A percentile compares a stretch with the other conserved stretches of the same genome.
These are phyloP conservation scores for Podospora pseudopauciseta DNA, from an alignment of 495 filamentous ascomycete genomes.

Conservation along the genomic window DNA sequence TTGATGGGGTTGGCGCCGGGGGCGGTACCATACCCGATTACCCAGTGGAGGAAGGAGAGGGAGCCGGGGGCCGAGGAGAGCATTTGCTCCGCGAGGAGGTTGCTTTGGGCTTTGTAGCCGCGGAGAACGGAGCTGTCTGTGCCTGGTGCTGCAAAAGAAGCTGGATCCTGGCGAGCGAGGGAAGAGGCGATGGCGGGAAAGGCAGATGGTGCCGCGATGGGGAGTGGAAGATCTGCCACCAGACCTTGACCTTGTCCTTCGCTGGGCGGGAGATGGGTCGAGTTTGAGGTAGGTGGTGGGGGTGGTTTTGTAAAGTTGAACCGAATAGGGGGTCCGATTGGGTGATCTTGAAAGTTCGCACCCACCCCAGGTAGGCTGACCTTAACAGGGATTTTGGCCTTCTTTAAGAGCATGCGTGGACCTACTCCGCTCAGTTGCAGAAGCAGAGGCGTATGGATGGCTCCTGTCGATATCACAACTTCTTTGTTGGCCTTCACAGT, in stretches of 20 bases:
- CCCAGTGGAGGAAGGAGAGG: conserved; percentile 34
- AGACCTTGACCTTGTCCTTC: not conserved
- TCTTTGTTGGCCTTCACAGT: conserved; percentile 42
- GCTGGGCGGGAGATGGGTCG: not conserved
- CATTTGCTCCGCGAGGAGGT: not conserved
- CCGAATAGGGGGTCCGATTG: conserved; percentile 5
- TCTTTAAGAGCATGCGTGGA: conserved; percentile 58
- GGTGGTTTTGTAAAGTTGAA: not conserved
- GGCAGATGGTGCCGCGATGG: not conserved
- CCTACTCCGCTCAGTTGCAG: conserved; percentile 74
- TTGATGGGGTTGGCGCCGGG: conserved; percentile 29
- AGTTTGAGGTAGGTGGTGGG: not conserved
- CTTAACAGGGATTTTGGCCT: conserved; percentile 62
- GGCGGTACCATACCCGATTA: conserved; percentile 26
- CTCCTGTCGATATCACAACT: conserved; percentile 55
- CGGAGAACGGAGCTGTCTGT: conserved; percentile 28
- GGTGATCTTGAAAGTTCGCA: conserved; percentile 57
- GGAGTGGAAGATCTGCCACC: not conserved
- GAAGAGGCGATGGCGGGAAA: not conserved
- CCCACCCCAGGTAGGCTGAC: conserved; percentile 73
- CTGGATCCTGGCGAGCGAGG: conserved; percentile 9
- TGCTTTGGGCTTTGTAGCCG: conserved; percentile 30
- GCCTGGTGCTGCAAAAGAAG: conserved; percentile 25
- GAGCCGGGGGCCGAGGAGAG: conserved; percentile 20
- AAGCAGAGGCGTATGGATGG: conserved; percentile 54